Percentiles rank a stretch among this genome's conserved stretches.
phyloP scores from a whole-genome alignment of 2,329 filamentous ascomycete species.

The Penicillium sp. region DNA sequence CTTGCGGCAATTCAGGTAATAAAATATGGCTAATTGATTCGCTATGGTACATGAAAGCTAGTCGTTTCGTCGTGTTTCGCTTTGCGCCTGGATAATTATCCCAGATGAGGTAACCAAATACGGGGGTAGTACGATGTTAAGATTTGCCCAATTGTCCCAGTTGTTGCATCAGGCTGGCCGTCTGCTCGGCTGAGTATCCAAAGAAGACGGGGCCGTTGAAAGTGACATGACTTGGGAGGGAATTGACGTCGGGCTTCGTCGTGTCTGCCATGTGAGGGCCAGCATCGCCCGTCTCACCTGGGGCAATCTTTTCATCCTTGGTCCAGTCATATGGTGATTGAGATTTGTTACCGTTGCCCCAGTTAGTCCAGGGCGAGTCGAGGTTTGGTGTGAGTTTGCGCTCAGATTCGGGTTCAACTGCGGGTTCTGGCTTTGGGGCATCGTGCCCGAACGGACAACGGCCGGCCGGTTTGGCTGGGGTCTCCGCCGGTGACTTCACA shows the following conservation, averaged over 20 bases:
- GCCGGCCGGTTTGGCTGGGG: conserved; percentile 23
- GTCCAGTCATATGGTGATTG: conserved; percentile 5
- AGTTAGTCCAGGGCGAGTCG: conserved; percentile 8
- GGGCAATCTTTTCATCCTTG: conserved; percentile 10
- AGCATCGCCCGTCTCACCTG: conserved; percentile 5
- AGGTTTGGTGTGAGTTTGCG: conserved; percentile 5
- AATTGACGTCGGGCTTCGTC: conserved; percentile 7
- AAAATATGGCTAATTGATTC: background rate
- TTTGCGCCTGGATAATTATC: conserved; percentile 3
- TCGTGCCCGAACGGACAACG: conserved; percentile 39
- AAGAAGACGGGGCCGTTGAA: conserved; percentile 95
- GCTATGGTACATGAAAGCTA: background rate
- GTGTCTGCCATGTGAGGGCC: conserved; percentile 4
- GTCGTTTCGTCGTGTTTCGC: conserved; percentile 21
- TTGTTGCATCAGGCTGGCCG: conserved; percentile 70
- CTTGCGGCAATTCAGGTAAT: too few species aligned
- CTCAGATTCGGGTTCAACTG: background rate
- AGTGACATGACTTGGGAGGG: conserved; percentile 64
- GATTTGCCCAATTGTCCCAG: conserved; percentile 30
- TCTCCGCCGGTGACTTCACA: conserved; percentile 13
- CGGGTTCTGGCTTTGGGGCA: conserved; percentile 15
- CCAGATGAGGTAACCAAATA: background rate
- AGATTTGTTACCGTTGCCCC: conserved; percentile 7
- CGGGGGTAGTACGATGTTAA: conserved; percentile 1
- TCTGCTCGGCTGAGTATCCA: conserved; percentile 81